phyloP scores from a whole-genome alignment of 2,329 filamentous ascomycete genomes.

The Colletotrichum kahawae region DNA sequence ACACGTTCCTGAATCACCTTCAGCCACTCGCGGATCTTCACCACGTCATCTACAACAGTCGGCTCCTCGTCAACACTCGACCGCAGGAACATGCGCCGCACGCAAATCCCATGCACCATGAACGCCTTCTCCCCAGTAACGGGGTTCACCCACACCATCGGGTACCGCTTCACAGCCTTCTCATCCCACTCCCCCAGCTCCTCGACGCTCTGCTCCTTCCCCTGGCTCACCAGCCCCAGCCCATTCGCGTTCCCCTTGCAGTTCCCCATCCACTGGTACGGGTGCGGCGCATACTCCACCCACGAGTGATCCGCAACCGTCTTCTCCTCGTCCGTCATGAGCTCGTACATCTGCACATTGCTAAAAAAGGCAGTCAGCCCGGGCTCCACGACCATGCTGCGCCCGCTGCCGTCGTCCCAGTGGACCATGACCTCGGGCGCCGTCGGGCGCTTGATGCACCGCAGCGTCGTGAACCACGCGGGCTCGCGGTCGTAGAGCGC shows the following conservation, averaged over 20 bases:
- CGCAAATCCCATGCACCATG: neutral
- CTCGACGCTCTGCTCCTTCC: neutral
- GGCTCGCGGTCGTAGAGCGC: constrained; percentile 46
- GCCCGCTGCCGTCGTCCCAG: neutral
- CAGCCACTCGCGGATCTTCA: neutral
- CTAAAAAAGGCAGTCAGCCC: neutral
- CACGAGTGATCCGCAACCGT: neutral
- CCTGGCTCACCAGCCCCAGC: neutral
- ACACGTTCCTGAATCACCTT: neutral
- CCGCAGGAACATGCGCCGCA: neutral
- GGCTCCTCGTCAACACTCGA: neutral
- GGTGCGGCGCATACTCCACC: neutral
- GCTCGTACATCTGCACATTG: neutral
- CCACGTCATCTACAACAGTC: neutral
- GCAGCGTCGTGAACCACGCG: constrained; percentile 46
- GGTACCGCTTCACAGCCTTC: neutral
- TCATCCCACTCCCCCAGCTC: neutral
- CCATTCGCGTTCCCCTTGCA: neutral
- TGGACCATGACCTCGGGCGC: constrained; percentile 34
- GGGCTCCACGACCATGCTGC: neutral
- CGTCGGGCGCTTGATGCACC: constrained; percentile 41
- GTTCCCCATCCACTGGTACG: neutral
- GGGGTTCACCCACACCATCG: neutral
- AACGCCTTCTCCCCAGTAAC: neutral
- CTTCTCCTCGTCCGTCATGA: neutral